Conservation (phyloP, 257 asterid genomes). For the Nicotiana paniculata region DNA sequence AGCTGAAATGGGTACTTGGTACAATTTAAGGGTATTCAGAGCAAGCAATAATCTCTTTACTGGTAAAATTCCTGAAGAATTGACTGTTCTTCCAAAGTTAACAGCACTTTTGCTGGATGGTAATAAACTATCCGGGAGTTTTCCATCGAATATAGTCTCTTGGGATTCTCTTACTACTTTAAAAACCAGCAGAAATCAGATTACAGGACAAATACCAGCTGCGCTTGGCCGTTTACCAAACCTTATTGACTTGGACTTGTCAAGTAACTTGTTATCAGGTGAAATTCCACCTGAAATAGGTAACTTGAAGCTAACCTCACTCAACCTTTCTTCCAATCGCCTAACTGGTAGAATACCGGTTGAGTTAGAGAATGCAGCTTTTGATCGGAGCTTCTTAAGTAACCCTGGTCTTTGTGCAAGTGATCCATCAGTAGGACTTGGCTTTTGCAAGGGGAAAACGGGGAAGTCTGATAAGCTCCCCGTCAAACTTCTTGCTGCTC, state of each 20-base stretch:
- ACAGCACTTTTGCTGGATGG: not conserved
- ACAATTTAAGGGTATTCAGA: not conserved
- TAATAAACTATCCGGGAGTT: not conserved
- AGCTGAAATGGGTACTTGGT: not conserved
- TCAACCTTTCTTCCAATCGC: constrained; percentile 1
- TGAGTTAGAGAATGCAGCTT: not conserved
- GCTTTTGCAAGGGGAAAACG: not conserved
- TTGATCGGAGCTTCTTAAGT: not conserved
- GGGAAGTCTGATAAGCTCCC: not conserved
- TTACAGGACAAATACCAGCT: not conserved
- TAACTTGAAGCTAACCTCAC: not conserved
- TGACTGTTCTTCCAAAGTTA: not conserved
- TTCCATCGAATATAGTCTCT: not conserved
- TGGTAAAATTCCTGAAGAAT: not conserved
- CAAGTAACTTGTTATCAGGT: not conserved
- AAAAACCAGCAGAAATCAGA: not conserved
- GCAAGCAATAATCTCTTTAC: constrained; percentile 1
- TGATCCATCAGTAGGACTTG: not conserved
- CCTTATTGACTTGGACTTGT: not conserved
- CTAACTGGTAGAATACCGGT: not conserved
- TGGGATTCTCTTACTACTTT: not conserved
- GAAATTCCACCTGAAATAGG: constrained; percentile 1
- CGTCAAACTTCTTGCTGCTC: not conserved
- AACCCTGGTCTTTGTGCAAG: not conserved
- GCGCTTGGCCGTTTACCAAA: not conserved